Evolutionary conservation across 1,139 yeast genomes (phyloP).

Genomic region (Hansenula lynferdii): DNA sequence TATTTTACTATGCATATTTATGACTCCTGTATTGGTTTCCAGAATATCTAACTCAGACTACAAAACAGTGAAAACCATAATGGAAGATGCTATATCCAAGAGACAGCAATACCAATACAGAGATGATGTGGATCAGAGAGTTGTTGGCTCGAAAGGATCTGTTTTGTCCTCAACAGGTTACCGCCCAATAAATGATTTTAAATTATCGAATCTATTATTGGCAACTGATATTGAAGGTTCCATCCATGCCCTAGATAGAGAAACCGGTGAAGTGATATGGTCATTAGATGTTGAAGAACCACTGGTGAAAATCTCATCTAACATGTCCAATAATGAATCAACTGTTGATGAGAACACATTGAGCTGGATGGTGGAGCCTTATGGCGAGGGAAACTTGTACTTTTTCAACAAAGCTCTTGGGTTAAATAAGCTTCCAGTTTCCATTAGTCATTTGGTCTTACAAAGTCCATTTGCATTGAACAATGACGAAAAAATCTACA

Average conservation of each 20-base stretch:
- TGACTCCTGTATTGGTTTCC: constrained; percentile 2
- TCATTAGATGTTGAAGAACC: constrained; percentile 47
- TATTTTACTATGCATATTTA: neutral
- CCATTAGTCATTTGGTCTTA: constrained; percentile 71
- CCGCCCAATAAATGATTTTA: constrained; percentile 9
- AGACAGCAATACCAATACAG: neutral
- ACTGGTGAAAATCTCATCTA: constrained; percentile 21
- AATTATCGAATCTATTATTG: constrained; percentile 33
- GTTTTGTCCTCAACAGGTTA: neutral
- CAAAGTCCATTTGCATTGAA: constrained; percentile 78
- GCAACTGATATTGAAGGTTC: constrained; percentile 89
- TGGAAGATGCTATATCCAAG: constrained; percentile 1
- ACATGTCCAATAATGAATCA: constrained; percentile 25
- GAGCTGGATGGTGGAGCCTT: constrained; percentile 89
- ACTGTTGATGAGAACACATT: constrained; percentile 22
- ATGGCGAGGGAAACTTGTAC: constrained; percentile 79
- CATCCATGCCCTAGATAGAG: constrained; percentile 74
- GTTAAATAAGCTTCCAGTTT: constrained; percentile 74
- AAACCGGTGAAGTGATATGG: constrained; percentile 79
- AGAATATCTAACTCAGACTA: neutral
- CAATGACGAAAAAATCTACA: constrained; percentile 86
- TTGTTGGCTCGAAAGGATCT: neutral
- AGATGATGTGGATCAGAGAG: neutral
- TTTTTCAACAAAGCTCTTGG: constrained; percentile 78
- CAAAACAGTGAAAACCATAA: constrained; percentile 1